phyloP scores from a whole-genome alignment of 2,329 filamentous ascomycete species.

The Monosporascus sp. region DNA sequence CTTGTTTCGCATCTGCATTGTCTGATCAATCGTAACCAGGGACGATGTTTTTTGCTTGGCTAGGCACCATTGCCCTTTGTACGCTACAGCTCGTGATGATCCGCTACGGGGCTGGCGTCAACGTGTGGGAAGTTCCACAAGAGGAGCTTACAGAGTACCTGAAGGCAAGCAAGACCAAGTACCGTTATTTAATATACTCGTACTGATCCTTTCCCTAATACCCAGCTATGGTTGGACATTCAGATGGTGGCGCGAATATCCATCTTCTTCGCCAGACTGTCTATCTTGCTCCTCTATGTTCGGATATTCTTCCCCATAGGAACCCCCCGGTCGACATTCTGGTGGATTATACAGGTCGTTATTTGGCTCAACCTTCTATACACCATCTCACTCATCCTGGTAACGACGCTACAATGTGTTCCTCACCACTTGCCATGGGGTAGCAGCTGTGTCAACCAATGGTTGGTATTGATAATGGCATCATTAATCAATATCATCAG shows the following conservation, averaged over 20 bases:
- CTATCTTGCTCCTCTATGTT: constrained; percentile 18
- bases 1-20: not conserved
- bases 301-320: constrained; percentile 17
- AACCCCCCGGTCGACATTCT: constrained; percentile 8
- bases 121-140: constrained; percentile 14
- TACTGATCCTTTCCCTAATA: not conserved
- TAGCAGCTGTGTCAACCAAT: constrained; percentile 18
- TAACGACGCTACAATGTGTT: constrained; percentile 16
- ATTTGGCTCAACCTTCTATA: constrained; percentile 20
- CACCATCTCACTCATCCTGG: constrained; percentile 17
- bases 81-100: constrained; percentile 10
- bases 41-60: constrained; percentile 15
- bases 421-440: constrained; percentile 14
- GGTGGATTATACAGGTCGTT: constrained; percentile 18
- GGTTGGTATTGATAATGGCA: constrained; percentile 14
- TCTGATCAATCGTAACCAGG: constrained; percentile 3
- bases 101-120: constrained; percentile 12
- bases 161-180: not conserved
- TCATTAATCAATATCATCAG: constrained; percentile 22
- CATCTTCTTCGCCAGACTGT: constrained; percentile 21
- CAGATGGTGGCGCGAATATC: constrained; percentile 17
- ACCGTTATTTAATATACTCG: not conserved
- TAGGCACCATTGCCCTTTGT: constrained; percentile 12
- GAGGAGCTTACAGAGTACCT: constrained; percentile 7
- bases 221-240: constrained; percentile 15